Evolutionary conservation across 306 rosid species (phyloP).

Genomic region (Lotus japonicus): DNA sequence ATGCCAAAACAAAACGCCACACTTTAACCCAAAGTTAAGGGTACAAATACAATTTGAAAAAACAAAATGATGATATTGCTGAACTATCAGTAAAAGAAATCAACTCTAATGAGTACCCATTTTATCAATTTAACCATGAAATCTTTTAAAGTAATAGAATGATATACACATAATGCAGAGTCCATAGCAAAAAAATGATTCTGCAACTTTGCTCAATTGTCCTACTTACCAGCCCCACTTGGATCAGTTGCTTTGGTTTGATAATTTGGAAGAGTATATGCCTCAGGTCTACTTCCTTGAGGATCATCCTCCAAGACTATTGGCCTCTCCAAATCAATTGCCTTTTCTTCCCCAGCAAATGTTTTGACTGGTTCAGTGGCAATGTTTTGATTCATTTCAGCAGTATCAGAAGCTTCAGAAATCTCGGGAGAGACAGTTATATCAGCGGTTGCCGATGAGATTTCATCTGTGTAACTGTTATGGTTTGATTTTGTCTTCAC

Average conservation of each 20-base stretch:
- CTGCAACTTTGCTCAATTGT: not conserved
- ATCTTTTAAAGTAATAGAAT: not conserved
- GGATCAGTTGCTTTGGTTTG: conserved; percentile 41
- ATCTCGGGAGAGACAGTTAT: too few species aligned
- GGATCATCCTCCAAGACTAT: conserved; percentile 36
- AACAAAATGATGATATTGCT: not conserved
- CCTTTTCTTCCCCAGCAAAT: conserved; percentile 6
- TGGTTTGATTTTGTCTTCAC: conserved; percentile 13
- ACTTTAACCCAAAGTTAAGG: not conserved
- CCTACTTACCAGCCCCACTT: conserved; percentile 32
- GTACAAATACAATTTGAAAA: not conserved
- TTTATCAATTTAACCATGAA: not conserved
- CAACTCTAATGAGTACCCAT: not conserved
- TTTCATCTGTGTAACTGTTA: conserved; percentile 22
- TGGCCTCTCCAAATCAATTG: conserved; percentile 33
- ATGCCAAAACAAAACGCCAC: not conserved
- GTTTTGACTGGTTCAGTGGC: conserved; percentile 7
- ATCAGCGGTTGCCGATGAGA: conserved; percentile 14
- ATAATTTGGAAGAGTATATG: conserved; percentile 16
- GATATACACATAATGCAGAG: not conserved
- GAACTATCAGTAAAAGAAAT: not conserved
- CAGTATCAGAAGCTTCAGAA: too few species aligned
- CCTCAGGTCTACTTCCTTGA: conserved; percentile 1
- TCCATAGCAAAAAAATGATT: not conserved
- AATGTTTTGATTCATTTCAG: not conserved